Evolutionary conservation across 768 basidiomycete species (phyloP).

Genomic region (Gloeopeniophorella convolvens): DNA sequence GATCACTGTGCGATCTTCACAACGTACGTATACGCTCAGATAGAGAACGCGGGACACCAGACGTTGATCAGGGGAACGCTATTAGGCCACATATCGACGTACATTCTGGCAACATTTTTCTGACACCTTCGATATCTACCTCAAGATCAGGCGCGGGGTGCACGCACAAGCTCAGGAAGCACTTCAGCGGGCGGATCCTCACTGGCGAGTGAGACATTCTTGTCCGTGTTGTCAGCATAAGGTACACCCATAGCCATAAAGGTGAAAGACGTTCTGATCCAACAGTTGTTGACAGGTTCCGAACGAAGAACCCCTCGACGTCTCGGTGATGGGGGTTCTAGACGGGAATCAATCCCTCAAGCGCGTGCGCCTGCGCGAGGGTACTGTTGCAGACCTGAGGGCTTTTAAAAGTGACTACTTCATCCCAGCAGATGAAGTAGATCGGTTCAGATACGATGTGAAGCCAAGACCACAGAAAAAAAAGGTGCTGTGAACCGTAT

Average conservation of each 20-base stretch:
- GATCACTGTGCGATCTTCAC: not conserved
- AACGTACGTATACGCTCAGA: not conserved
- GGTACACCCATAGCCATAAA: not conserved
- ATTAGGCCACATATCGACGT: not conserved
- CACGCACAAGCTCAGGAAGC: not conserved
- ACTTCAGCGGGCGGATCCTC: not conserved
- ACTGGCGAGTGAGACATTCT: not conserved
- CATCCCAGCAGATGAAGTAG: not conserved
- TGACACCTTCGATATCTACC: not conserved
- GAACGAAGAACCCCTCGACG: not conserved
- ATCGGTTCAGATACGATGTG: not conserved
- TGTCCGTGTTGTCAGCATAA: slow-evolving; percentile 1
- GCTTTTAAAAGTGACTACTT: not conserved
- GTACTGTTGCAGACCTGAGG: not conserved
- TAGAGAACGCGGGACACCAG: too few relatives aligned
- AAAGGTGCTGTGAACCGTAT: too few relatives aligned
- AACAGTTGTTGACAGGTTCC: too few relatives aligned
- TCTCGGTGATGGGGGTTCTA: not conserved
- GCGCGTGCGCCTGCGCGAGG: too few relatives aligned
- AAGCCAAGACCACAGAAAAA: not conserved
- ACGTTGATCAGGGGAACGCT: too few relatives aligned
- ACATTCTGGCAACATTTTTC: not conserved
- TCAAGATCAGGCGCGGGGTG: not conserved
- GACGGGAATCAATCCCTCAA: not conserved
- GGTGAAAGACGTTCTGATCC: too few relatives aligned